These are phyloP conservation scores for Lentinus polychrous DNA, from an alignment of 1,284 basidiomycete genomes.

Conservation along the genomic window DNA sequence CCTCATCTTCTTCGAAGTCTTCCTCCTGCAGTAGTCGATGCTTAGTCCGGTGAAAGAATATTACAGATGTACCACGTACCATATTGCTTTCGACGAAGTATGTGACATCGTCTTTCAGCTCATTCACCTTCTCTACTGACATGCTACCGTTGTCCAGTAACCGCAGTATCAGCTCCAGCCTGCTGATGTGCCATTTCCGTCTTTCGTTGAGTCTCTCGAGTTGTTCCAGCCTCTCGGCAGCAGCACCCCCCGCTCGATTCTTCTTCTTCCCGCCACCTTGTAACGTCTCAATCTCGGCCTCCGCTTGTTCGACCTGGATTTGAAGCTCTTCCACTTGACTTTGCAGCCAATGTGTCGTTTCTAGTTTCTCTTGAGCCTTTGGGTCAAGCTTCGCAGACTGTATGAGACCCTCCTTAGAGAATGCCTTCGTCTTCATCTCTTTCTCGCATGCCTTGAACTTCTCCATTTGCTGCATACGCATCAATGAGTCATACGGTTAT, in stretches of 20 bases:
- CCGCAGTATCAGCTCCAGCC: constrained; percentile 90
- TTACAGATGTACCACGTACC: constrained; percentile 44
- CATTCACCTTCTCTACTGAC: constrained; percentile 73
- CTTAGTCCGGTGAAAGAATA: not conserved
- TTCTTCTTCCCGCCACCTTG: constrained; percentile 85
- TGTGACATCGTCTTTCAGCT: constrained; percentile 89
- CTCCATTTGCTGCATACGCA: constrained; percentile 90
- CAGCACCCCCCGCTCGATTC: constrained; percentile 57
- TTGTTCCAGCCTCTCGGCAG: constrained; percentile 72
- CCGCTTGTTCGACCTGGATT: constrained; percentile 89
- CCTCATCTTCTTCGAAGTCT: constrained; percentile 96
- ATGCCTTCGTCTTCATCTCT: constrained; percentile 99
- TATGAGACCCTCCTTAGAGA: constrained; percentile 97
- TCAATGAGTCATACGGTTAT: no score
- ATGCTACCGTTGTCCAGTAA: constrained; percentile 93
- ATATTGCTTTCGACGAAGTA: constrained; percentile 97
- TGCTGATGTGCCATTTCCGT: constrained; percentile 91
- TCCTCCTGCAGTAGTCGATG: constrained; percentile 62
- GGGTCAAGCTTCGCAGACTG: constrained; percentile 94
- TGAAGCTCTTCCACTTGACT: constrained; percentile 87
- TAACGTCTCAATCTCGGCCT: constrained; percentile 92
- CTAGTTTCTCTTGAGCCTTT: constrained; percentile 93
- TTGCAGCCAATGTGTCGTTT: constrained; percentile 84
- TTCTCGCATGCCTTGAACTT: constrained; percentile 99
- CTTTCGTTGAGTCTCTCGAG: constrained; percentile 91